Evolutionary conservation across 768 basidiomycete genomes (phyloP), one percentile per base, ranked within the genome.

Genomic region (Paxillus rubicundulus): DNA sequence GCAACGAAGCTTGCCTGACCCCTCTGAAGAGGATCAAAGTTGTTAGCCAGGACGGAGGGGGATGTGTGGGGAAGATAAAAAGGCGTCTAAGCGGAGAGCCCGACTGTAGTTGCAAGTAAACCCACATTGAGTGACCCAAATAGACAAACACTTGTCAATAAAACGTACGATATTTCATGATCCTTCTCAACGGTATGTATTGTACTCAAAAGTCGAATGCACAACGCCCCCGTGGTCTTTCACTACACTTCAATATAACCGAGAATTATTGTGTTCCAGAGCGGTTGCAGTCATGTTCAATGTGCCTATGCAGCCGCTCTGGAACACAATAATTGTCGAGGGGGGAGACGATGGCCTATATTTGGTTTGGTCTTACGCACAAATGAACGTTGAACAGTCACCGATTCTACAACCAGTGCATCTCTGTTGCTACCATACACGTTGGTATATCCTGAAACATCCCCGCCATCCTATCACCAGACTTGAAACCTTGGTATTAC

Each of bases 51-150:
- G 33, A 40, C 34, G 41, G 32, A 5, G 52, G 33, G 32, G 18
- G 28, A 7, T 17, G 12, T 21, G 24, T 56, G 58, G 49, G 55
- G 57, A 20, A 33, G 36, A 41, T 21, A 49, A 49, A 51, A 50
- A 34, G 50, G 45, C 49, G 50, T 51, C 47, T 49, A 55, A 56
- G 48, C 44, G 53, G 55, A 42, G 47, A 55, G 62, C 53, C 58
- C 57, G 57, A 59, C 51, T 52, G 53, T 61, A 65, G 59, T 24
- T 42, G 59, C 62, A 55, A 59, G 53, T 41, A 41, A 60, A 53
- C 59, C 63, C 24, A 27, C 33, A 48, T 48, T 27, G 33, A 17
- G 37, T 4, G 37, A 30, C 34, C 36, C 13, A 10, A 14, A 3
- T 28, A n/a, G 4, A 46, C 50, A 52, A 52, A 52, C 38, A 52